Conservation (phyloP, 83 land plant species). For the Larix sibirica region DNA sequence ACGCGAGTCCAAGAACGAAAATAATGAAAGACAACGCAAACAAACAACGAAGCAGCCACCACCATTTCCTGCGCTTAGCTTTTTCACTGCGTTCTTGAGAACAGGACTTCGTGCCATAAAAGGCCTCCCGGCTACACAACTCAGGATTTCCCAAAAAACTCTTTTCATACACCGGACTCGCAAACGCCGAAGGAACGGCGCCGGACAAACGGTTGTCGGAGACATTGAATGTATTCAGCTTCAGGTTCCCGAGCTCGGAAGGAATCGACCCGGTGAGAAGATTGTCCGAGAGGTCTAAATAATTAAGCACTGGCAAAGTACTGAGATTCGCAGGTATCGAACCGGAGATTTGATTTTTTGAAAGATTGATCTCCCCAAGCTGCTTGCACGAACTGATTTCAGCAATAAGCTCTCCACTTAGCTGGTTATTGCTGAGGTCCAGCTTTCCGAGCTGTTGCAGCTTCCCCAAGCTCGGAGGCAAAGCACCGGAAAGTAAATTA, state of each 20-base stretch:
- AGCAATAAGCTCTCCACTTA: slow-evolving; percentile 38
- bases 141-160: slow-evolving; percentile 17
- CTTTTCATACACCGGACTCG: slow-evolving; percentile 24
- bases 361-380: slow-evolving; percentile 51
- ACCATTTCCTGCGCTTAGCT: not conserved
- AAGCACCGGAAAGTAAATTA: slow-evolving; percentile 36
- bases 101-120: not conserved
- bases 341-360: slow-evolving; percentile 47
- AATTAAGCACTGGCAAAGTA: slow-evolving; percentile 2
- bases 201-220: slow-evolving; percentile 57
- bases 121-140: slow-evolving; percentile 35
- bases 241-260: slow-evolving; percentile 28
- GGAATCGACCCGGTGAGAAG: slow-evolving; percentile 57
- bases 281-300: slow-evolving; percentile 59
- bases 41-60: slow-evolving; percentile 17
- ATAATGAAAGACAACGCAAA: slow-evolving; percentile 40
- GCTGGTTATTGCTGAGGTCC: slow-evolving; percentile 31
- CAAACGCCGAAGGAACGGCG: slow-evolving; percentile 37
- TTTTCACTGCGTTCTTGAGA: not conserved
- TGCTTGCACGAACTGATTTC: slow-evolving; percentile 34
- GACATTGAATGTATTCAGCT: slow-evolving; percentile 55
- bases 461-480: slow-evolving; percentile 31
- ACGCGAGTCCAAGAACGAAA: slow-evolving; percentile 23
- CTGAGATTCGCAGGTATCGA: slow-evolving; percentile 48
- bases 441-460: slow-evolving; percentile 29